Evolutionary conservation across 2,329 filamentous ascomycete species (phyloP).

Genomic region (Microcera coccophila): DNA sequence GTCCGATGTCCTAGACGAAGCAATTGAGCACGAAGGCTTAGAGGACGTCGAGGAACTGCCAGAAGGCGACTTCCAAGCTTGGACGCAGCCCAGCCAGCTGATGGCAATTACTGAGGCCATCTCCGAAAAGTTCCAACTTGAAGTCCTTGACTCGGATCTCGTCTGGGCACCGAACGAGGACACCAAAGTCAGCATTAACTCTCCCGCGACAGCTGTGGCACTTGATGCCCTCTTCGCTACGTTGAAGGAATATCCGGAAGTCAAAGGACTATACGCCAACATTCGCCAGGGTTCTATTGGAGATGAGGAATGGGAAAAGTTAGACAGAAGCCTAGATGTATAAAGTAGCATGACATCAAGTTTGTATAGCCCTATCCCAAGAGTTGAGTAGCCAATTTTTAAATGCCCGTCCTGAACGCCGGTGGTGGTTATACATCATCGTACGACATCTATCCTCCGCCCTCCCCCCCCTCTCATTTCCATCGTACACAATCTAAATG

Average conservation of each 20-base stretch:
- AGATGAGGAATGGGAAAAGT: conserved; percentile 52
- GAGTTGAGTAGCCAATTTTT: conserved; percentile 17
- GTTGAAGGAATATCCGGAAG: conserved; percentile 64
- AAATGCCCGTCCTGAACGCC: conserved; percentile 23
- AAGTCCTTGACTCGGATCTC: conserved; percentile 72
- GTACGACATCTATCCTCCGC: conserved; percentile 8
- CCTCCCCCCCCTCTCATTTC: conserved; percentile 6
- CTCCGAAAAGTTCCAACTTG: conserved; percentile 58
- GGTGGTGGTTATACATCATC: conserved; percentile 17
- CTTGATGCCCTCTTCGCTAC: conserved; percentile 58
- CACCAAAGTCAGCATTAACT: conserved; percentile 62
- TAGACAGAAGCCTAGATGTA: conserved; percentile 53
- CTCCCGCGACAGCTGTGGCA: conserved; percentile 49
- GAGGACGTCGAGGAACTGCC: conserved; percentile 66
- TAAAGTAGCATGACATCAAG: conserved; percentile 21
- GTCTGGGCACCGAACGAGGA: conserved; percentile 83
- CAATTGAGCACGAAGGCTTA: conserved; percentile 74
- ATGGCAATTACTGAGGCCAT: conserved; percentile 44
- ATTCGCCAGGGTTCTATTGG: conserved; percentile 46
- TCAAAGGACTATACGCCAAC: conserved; percentile 80
- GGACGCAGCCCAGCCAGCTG: conserved; percentile 35
- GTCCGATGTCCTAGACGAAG: conserved; percentile 73
- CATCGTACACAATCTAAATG: conserved; percentile 18
- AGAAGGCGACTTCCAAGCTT: conserved; percentile 65
- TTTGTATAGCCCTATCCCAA: conserved; percentile 17